These are phyloP conservation scores for Fusarium falciforme DNA, from an alignment of 2,329 filamentous ascomycete species.

Conservation along the genomic window DNA sequence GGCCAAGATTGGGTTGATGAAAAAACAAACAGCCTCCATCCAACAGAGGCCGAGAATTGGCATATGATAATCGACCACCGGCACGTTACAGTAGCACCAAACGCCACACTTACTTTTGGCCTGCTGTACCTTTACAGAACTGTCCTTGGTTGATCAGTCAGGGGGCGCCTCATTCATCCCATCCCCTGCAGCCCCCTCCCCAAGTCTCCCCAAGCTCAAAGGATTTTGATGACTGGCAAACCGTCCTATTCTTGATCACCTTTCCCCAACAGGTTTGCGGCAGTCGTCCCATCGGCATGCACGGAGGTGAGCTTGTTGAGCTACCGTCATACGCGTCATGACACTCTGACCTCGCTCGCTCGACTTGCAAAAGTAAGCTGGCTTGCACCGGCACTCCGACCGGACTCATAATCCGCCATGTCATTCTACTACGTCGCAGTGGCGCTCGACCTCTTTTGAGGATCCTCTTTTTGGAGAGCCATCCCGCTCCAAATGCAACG, in stretches of 20 bases:
- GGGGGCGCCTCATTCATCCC: conserved; percentile 1
- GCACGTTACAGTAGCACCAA: conserved; percentile 14
- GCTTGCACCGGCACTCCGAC: background rate
- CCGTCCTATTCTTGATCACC: background rate
- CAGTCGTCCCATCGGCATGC: background rate
- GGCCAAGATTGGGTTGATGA: conserved; percentile 7
- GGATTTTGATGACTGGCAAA: background rate
- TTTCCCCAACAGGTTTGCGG: conserved; percentile 7
- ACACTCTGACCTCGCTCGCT: background rate
- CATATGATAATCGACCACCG: background rate
- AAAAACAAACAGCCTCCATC: background rate
- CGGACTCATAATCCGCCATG: background rate
- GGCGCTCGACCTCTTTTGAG: background rate
- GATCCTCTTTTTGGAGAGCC: background rate
- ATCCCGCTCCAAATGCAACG: conserved; percentile 22
- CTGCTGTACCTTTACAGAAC: background rate
- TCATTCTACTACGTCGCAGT: background rate
- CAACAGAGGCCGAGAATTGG: background rate
- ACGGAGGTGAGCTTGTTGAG: conserved; percentile 14
- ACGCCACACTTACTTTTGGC: conserved; percentile 40
- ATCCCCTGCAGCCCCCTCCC: conserved; percentile 13
- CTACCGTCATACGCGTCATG: background rate
- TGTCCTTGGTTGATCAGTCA: conserved; percentile 5
- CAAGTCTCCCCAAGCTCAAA: background rate
- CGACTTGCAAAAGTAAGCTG: background rate